Evolutionary conservation across 192 early-diverging fungal genomes (phyloP), one percentile per base, ranked within the genome.

Genomic region (Coemansia sp.): DNA sequence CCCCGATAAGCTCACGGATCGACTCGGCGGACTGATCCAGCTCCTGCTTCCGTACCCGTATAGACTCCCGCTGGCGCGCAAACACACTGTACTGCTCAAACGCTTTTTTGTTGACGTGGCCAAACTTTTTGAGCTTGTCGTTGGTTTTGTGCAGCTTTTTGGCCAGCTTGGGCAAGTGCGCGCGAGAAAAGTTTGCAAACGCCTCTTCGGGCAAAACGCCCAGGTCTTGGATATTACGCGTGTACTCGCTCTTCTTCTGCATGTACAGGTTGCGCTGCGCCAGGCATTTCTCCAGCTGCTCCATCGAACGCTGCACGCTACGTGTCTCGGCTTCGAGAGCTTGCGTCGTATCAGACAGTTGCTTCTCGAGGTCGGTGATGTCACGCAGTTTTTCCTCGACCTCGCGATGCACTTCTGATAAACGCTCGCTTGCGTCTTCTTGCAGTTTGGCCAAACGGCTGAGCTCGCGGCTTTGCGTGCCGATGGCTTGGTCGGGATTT

Each of bases 31-130:
- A 92, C 53, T 85, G 85, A 73, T 97, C 93, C 48, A 97, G 76
- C 76, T 99, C 97, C 18, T 83, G 82, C 68, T 93, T 96, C 49
- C 95, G 84, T 63, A 90, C 79, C 34, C 84, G 83, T 28, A 99
- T 86, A 37, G 84, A 72, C 52, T 95, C 93, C 12, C 89, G 85
- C 65, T 97, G 95, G 61, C 90, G 88, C 2, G 92, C 94, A 71
- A 97, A 99, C 66, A 91, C 93, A 65, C 76, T 86, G 67, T 92
- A 97, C 81, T 99, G 97, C 83, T 99, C 97, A 79, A 95, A 94
- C 0, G 97, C 97, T 76, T 97, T 96, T 70, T 96, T 99, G 85
- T 99, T 99, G 60, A 99, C 93, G 63, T 96, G 95, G 14, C 86
- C 86, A 66, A 89, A 97, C 77, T 90, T 88, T 58, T 94, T 91